phyloP scores from a whole-genome alignment of 2,329 filamentous ascomycete genomes.

The Cytospora piceae region DNA sequence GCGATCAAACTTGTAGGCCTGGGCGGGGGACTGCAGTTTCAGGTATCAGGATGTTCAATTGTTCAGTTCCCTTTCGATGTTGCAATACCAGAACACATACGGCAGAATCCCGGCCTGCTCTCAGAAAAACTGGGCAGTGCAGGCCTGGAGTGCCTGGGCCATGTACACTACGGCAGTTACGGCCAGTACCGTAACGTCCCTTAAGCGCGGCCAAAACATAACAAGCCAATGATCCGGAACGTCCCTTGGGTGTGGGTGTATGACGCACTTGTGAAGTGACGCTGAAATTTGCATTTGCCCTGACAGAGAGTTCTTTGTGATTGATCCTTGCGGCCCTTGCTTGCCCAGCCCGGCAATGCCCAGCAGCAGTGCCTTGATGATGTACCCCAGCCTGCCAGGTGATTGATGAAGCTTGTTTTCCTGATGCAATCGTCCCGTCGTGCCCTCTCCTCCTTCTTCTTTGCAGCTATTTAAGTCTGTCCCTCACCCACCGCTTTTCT shows the following conservation, averaged over 20 bases:
- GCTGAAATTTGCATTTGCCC: background rate
- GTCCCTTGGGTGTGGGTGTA: constrained; percentile 14
- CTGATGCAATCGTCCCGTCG: constrained; percentile 24
- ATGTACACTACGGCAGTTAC: no score
- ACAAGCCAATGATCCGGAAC: background rate
- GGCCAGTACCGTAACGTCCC: background rate
- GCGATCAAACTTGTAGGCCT: background rate
- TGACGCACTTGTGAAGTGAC: constrained; percentile 22
- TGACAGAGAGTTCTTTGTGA: background rate
- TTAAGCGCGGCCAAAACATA: background rate
- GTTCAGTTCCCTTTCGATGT: background rate
- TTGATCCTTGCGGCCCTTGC: background rate
- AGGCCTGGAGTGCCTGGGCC: no score
- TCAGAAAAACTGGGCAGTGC: no score
- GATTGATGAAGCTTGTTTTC: constrained; percentile 26
- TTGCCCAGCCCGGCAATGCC: background rate
- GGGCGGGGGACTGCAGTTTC: no score
- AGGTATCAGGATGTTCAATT: no score
- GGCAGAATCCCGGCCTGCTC: no score
- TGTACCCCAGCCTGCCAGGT: constrained; percentile 19
- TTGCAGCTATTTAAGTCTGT: constrained; percentile 23
- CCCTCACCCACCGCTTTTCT: constrained; percentile 20
- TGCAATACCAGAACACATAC: background rate
- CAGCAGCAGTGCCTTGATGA: constrained; percentile 1
- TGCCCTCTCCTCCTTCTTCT: background rate